Evolutionary conservation across 805 yeast genomes (phyloP), one percentile per base, ranked within the genome.

Genomic region (Candida argentea): DNA sequence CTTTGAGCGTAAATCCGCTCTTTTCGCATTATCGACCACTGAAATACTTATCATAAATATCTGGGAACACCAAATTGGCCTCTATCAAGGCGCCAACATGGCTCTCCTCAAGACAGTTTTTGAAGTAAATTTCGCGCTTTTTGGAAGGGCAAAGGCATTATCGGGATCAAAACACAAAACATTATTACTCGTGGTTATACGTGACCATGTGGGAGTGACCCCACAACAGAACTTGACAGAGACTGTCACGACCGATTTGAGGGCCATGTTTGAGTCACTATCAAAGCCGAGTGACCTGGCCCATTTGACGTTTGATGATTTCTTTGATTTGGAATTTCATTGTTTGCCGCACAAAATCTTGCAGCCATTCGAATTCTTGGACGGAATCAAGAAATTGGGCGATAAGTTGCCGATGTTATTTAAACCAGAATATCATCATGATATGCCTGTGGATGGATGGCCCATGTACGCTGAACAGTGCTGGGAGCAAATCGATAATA

Each of bases 21-120:
- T 91, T 24, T 91, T 91, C 61, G 97, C 98, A 0, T 62, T 91
- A 36, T 73, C 96, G 7, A 87, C 95, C 0, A 76, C 91, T 10
- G 97, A 91, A 47, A 76, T 87, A 4, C 64, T 91, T 42, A 85
- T 91, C 35, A 80, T 91, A 24, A 91, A 91, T 52, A 73, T 89
- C 47, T 91, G 97, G 96, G 98, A 91, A 52, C 81, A 84, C 42
- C 98, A 91, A 55, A 86, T 91, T 32, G 98, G 98, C 6, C 65
- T 91, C 24, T 91, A 91, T 48, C 96, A 89, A 52, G 98, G 98
- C 29, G 96, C 96, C 14, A 91, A 91, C 47, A 81, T 91, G 94
- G 97, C 91, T 2, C 60, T 91, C 25, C 64, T 91, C 40, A 87
- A 87, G 48, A 91, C 98, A 0, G 98, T 91, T 3, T 86, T 91